A percentile compares a stretch with the other conserved stretches of the same genome.
Evolutionary conservation across 371 early-diverging fungal genomes (phyloP).

Genomic region (Amoeboaphelidium occidentale): DNA sequence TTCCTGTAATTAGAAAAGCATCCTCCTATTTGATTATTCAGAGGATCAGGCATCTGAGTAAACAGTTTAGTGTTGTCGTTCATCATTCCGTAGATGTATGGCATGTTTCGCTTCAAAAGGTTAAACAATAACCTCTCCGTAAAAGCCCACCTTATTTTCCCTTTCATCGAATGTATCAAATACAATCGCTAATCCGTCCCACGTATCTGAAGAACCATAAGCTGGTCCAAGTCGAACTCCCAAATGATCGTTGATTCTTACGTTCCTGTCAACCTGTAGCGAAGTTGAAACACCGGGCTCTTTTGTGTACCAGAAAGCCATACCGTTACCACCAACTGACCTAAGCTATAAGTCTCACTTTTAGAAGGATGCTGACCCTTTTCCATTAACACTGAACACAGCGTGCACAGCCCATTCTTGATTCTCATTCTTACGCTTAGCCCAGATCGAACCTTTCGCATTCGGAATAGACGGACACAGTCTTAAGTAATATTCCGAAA

Average conservation of each 20-base stretch:
- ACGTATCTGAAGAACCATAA: slow-evolving; percentile 40
- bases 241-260: too few relatives aligned
- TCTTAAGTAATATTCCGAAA: slow-evolving; percentile 31
- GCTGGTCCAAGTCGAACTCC: slow-evolving; percentile 25
- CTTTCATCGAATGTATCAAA: slow-evolving; percentile 34
- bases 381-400: slow-evolving; percentile 33
- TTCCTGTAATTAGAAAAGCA: slow-evolving; percentile 53
- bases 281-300: slow-evolving; percentile 12
- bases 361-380: too few relatives aligned
- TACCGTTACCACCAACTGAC: slow-evolving; percentile 47
- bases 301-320: slow-evolving; percentile 64
- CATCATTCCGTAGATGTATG: slow-evolving; percentile 31
- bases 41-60: slow-evolving; percentile 12
- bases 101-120: slow-evolving; percentile 14
- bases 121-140: not conserved
- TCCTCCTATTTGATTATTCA: slow-evolving; percentile 14
- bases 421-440: slow-evolving; percentile 30
- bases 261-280: not conserved
- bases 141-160: not conserved
- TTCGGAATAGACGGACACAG: slow-evolving; percentile 37
- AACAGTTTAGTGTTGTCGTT: slow-evolving; percentile 36
- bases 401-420: slow-evolving; percentile 49
- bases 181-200: slow-evolving; percentile 39
- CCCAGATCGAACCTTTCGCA: slow-evolving; percentile 38
- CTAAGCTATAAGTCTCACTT: too few relatives aligned